phyloP scores from a whole-genome alignment of 2,329 filamentous ascomycete genomes.

The Achaetomium macrosporum region DNA sequence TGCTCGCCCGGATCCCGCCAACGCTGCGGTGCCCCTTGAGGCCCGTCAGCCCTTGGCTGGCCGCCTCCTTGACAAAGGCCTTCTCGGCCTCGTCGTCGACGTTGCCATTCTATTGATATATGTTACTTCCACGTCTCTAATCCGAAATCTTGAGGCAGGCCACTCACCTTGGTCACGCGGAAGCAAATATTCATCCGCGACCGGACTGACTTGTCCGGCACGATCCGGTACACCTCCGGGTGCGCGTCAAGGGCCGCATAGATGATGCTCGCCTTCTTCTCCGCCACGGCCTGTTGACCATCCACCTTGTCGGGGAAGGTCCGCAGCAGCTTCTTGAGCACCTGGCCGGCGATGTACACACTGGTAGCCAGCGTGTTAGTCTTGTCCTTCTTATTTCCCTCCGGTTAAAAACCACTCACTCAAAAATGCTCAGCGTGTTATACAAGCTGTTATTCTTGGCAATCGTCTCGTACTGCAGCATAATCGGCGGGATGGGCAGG shows the following conservation, averaged over 20 bases:
- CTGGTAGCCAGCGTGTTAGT: slow-evolving; percentile 30
- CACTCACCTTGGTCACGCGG: slow-evolving; percentile 52
- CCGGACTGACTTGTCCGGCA: slow-evolving; percentile 68
- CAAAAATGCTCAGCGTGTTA: slow-evolving; percentile 93
- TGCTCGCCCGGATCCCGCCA: slow-evolving; percentile 77
- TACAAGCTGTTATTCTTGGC: slow-evolving; percentile 93
- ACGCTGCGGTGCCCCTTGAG: slow-evolving; percentile 86
- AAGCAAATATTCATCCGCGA: slow-evolving; percentile 97
- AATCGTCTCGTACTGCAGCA: slow-evolving; percentile 77
- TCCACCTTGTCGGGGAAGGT: slow-evolving; percentile 63
- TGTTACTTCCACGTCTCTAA: not conserved
- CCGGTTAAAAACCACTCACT: slow-evolving; percentile 38
- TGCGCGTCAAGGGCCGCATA: slow-evolving; percentile 72
- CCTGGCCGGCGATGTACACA: slow-evolving; percentile 84
- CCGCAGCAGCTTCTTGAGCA: slow-evolving; percentile 68
- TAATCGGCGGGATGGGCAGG: slow-evolving; percentile 70
- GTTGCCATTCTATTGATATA: slow-evolving; percentile 43
- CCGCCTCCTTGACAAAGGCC: slow-evolving; percentile 68
- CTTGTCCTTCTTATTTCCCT: not conserved
- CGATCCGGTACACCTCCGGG: slow-evolving; percentile 66
- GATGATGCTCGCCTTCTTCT: slow-evolving; percentile 69
- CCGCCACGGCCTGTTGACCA: slow-evolving; percentile 68
- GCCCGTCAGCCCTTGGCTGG: slow-evolving; percentile 63
- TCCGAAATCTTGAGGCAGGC: not conserved
- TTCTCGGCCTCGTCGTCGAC: slow-evolving; percentile 68